These are phyloP conservation scores for Protomyces macrosporus DNA, from an alignment of 1,139 yeast genomes.

Conservation along the genomic window DNA sequence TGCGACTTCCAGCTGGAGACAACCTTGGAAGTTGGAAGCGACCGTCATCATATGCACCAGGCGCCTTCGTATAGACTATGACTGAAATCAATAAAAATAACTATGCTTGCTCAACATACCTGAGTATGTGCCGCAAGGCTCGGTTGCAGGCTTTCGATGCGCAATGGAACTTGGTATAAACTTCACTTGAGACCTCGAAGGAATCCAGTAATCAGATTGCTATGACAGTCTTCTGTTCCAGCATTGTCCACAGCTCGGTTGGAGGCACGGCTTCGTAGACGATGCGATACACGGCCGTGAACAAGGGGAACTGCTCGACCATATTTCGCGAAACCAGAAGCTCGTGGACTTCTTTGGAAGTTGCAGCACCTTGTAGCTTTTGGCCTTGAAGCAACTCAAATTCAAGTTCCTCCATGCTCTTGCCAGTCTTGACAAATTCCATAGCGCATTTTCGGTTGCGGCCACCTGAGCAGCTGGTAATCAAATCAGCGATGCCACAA, in stretches of 20 bases:
- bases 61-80: too few relatives aligned
- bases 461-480: constrained; percentile 95
- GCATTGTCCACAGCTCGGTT: constrained; percentile 14
- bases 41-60: too few relatives aligned
- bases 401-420: constrained; percentile 67
- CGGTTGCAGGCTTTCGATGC: too few relatives aligned
- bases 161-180: too few relatives aligned
- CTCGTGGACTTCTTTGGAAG: constrained; percentile 84
- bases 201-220: too few relatives aligned
- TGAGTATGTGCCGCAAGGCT: too few relatives aligned
- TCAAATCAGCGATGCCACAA: constrained; percentile 95
- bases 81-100: too few relatives aligned
- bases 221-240: not conserved
- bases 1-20: too few relatives aligned
- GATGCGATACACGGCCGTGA: constrained; percentile 77
- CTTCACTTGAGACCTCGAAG: too few relatives aligned
- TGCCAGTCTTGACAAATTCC: constrained; percentile 36
- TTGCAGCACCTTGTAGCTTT: constrained; percentile 87
- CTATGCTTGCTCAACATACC: too few relatives aligned
- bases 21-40: too few relatives aligned
- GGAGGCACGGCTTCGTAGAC: constrained; percentile 59
- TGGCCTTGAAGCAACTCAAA: constrained; percentile 80
- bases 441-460: constrained; percentile 86
- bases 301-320: constrained; percentile 74
- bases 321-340: constrained; percentile 59